Evolutionary conservation across 768 basidiomycete genomes (phyloP), one percentile per base, ranked within the genome.

Genomic region (Scleroderma bovista): DNA sequence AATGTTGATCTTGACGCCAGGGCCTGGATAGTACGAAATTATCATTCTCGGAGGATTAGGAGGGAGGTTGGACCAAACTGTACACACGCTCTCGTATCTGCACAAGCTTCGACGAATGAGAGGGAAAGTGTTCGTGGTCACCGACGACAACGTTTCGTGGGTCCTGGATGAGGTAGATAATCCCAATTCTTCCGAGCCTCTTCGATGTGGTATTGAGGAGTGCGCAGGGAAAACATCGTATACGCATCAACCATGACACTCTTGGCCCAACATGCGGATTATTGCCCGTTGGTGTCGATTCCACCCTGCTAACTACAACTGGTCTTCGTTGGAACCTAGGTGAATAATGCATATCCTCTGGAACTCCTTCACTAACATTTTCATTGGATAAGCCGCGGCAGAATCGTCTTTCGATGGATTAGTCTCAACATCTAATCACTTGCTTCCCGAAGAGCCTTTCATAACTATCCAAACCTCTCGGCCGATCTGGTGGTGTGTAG

Each of bases 111-210:
- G 89, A 39, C 78, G 74, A 57, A 67, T 49, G 20, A 73, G 83
- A 26, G 63, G 77, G 10, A 73, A 73, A 20, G 78, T 86, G 3
- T 94, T 83, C 63, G 89, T 79, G 0, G 73, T 94, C 11, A 91
- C 90, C n/a, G 89, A 93, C 45, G 93, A 97, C 43, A 93, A 86
- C 54, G 73, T 96, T 12, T 90, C 84, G 3, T 97, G 95, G 89
- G 83, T 94, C 0, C 76, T 99, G 2, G 82, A 89, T 51, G 68
- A 73, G 51, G 94, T 93, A 59, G 53, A 75, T 68, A 36, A 11
- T 6, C 16, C 15, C 23, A 23, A 46, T 13, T 51, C n/a, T n/a
- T n/a, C n/a, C 40, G 53, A 26, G 26, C 4, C 26, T 29, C 26
- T 15, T 16, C 7, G 34, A 23, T 15, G 1, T 42, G 16, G 23